Percentiles rank a stretch among this genome's conserved stretches.
phyloP scores from a whole-genome alignment of 108 stramenopile genomes.

The Nannochloropsis gaditana region DNA sequence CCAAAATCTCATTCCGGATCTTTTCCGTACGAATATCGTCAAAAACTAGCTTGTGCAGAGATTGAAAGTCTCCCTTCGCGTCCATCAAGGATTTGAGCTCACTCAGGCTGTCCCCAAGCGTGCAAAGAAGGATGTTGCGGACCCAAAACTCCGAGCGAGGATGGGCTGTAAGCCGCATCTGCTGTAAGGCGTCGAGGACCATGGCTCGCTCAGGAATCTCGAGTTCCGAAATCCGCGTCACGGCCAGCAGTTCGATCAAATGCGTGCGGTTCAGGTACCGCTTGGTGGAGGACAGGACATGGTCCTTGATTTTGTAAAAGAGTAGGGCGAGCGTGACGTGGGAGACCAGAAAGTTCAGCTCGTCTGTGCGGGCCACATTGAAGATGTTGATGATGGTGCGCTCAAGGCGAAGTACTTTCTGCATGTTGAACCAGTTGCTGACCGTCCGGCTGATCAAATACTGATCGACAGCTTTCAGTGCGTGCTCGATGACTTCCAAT shows the following conservation, averaged over 20 bases:
- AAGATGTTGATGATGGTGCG: constrained; percentile 81
- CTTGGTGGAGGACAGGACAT: constrained; percentile 34
- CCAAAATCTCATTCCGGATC: constrained; percentile 78
- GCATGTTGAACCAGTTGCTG: not conserved
- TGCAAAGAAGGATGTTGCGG: constrained; percentile 78
- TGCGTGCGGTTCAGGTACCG: constrained; percentile 34
- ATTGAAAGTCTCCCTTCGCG: constrained; percentile 59
- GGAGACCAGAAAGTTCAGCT: constrained; percentile 81
- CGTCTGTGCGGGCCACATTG: constrained; percentile 77
- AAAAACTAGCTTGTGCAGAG: constrained; percentile 89
- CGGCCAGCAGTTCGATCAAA: constrained; percentile 39
- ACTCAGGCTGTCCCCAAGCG: constrained; percentile 81
- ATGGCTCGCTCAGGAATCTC: constrained; percentile 34
- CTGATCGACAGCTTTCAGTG: constrained; percentile 4
- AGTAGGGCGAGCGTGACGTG: constrained; percentile 80
- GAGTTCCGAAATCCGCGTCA: constrained; percentile 30
- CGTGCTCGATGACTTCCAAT: constrained; percentile 7
- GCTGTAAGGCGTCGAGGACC: constrained; percentile 55
- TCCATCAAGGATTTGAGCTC: constrained; percentile 90
- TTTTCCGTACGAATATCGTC: constrained; percentile 79
- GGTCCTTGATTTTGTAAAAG: constrained; percentile 91
- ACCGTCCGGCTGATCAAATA: not conserved
- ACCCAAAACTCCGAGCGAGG: constrained; percentile 76
- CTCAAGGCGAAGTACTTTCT: constrained; percentile 48
- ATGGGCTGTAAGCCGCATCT: constrained; percentile 49